These are phyloP conservation scores for Boletus mariae DNA, from an alignment of 1,284 basidiomycete genomes.

Conservation along the genomic window DNA sequence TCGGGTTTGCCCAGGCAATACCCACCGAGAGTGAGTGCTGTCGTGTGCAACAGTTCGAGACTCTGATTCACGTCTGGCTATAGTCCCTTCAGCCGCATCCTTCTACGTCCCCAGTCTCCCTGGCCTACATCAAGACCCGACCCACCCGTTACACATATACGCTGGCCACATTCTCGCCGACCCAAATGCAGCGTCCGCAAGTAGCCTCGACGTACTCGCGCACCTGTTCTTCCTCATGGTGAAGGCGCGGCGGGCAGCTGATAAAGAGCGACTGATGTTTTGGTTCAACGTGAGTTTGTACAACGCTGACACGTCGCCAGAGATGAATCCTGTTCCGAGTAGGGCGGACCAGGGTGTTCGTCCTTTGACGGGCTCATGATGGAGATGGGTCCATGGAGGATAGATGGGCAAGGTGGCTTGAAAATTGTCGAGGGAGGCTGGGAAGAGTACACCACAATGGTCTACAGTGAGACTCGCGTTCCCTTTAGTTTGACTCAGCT, in stretches of 20 bases:
- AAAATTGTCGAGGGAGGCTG: constrained; percentile 85
- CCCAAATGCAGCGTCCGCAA: constrained; percentile 51
- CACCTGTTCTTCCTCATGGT: constrained; percentile 91
- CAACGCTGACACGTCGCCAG: not conserved
- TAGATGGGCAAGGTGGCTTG: constrained; percentile 78
- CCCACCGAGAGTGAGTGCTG: constrained; percentile 47
- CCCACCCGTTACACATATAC: constrained; percentile 71
- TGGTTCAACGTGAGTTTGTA: constrained; percentile 85
- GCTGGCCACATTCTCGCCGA: constrained; percentile 82
- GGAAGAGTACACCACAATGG: constrained; percentile 98
- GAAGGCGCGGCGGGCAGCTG: constrained; percentile 83
- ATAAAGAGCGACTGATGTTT: constrained; percentile 86
- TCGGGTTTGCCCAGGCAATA: constrained; percentile 26
- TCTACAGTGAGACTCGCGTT: constrained; percentile 66
- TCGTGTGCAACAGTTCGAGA: not conserved
- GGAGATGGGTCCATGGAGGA: constrained; percentile 92
- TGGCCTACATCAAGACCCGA: constrained; percentile 61
- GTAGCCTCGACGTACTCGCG: constrained; percentile 58
- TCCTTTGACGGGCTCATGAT: constrained; percentile 98
- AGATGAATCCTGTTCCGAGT: constrained; percentile 1
- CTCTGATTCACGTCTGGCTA: not conserved
- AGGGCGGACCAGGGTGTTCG: constrained; percentile 96
- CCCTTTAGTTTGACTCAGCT: constrained; percentile 5
- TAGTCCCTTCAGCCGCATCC: constrained; percentile 76
- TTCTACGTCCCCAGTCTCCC: constrained; percentile 81